Base-by-base conservation (phyloP, 2,329 filamentous ascomycete genomes). In the Colletotrichum sp. region DNA sequence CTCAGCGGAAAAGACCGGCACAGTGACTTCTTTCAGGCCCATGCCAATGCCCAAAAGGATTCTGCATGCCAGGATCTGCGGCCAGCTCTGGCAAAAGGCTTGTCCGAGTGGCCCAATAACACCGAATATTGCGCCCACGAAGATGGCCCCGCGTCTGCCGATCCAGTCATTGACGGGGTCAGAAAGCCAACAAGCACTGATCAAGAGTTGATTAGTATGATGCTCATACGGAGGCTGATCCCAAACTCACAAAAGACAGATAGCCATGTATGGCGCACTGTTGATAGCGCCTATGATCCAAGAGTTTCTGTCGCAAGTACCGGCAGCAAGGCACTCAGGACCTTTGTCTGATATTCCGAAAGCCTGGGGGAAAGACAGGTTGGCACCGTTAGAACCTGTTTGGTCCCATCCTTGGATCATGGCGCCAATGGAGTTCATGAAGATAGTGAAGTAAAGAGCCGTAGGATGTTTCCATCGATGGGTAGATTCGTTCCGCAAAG, bases 211-310 rank as follows among this genome's bases (percentile, higher is more conserved):
- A 72, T 52, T 28, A 76, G 24, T 77, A 13, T 10, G 34, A 44
- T 71, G 66, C 44, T 49, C 18, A n/a, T 49, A 49, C 44, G 44
- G 44, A 49, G 44, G 44, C 44, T 21, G n/a, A 21, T 7, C 6
- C 3, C 44, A 21, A 28, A 39, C 73, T 49, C 10, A 76, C 73
- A 76, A 59, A 21, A 76, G 30, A 16, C 69, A 76, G n/a, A 76
- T 73, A 8, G 73, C 73, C 73, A 88, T 84, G 80, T 87, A 85
- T 49, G 88, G 84, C 72, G 84, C 86, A 13, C 87, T 82, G 70
- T 93, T 94, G 74, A 94, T 86, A 4, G 93, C 82, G 24, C 92
- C 92, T 24, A 93, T 87, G 66, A 93, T 86, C 91, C 91, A 93
- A 64, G 87, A 86, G 79, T 93, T 91, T 49, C 82, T 84, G 44